Base-by-base conservation (phyloP, 1,139 yeast genomes). In the Pneumocystis sp. region DNA sequence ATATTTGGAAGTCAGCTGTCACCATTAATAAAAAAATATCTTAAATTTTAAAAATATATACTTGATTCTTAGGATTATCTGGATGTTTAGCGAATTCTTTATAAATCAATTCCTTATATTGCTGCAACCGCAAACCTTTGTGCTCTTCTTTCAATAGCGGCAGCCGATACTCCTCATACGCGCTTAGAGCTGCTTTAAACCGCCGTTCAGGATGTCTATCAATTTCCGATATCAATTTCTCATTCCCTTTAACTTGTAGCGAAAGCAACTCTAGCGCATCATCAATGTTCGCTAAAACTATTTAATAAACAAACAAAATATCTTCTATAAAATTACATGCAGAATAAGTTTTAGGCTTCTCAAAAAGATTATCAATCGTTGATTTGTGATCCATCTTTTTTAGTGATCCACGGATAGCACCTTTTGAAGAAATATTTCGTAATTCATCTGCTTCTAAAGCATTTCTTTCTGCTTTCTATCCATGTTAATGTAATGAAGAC, bases 191-290 rank as follows among this genome's bases (percentile, higher is more conserved):
- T 21, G 95, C 90, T 78, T 88, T 89, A 75, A 85, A 87, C 74
- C 96, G 82, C 76, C 95, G 82, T 77, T 88, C 96, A 10, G 96
- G 96, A 71, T 88, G 96, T 74, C 89, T 85, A 70, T 88, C 96
- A 66, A 88, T 78, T 66, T 85, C 89, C 12, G 57, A 50, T 6
- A 50, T 50, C 21, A 50, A 21, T 50, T 50, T 50, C 72, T 84
- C 86, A 69, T 80, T 78, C 66, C 78, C 80, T 63, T 79, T 76
- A 34, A 87, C 82, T 73, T 88, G 79, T 12, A 67, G 40, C 5
- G 87, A 81, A 74, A 88, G 79, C 2, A 95, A 95, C 65, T 87
- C 89, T 71, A 88, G 78, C 0, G 95, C 95, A 71, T 82, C 82
- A 69, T 88, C 96, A 64, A 88, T 79, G 73, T 93, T 93, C 68